phyloP scores from a whole-genome alignment of 306 rosid genomes.

The Vigna reflexopilosa region DNA sequence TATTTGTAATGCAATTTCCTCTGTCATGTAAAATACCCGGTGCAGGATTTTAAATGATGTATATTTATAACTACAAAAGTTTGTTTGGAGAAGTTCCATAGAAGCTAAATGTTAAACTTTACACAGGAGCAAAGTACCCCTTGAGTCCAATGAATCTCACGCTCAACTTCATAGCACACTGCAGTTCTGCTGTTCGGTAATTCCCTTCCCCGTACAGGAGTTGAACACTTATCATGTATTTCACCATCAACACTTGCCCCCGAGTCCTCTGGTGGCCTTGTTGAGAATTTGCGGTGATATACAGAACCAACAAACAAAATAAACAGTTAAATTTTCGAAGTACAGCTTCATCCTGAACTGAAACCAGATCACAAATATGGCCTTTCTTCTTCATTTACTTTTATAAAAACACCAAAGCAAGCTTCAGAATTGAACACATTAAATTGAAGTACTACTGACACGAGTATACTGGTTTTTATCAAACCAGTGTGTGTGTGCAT shows the following conservation, averaged over 20 bases:
- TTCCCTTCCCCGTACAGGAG: no score
- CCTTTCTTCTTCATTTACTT: no score
- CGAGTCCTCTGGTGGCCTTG: neutral
- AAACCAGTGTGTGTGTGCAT: neutral
- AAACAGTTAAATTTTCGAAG: neutral
- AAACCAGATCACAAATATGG: neutral
- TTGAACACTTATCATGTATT: neutral
- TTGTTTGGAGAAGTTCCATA: slow-evolving; percentile 22
- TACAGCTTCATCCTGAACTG: neutral
- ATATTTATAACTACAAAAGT: slow-evolving; percentile 13
- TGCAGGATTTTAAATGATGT: slow-evolving; percentile 9
- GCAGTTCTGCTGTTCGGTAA: slow-evolving; percentile 1
- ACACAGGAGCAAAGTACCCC: neutral
- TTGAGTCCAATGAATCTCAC: neutral
- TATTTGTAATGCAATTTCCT: slow-evolving; percentile 20
- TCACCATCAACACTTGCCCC: slow-evolving; percentile 1
- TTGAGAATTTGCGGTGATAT: neutral
- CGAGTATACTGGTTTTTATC: neutral
- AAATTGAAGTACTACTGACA: neutral
- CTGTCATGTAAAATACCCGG: neutral
- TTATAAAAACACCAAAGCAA: no score
- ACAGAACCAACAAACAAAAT: slow-evolving; percentile 7
- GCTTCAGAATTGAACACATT: no score
- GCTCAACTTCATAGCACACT: slow-evolving; percentile 1
- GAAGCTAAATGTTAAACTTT: slow-evolving; percentile 7